Evolutionary conservation across 2,329 filamentous ascomycete genomes (phyloP), one percentile per base, ranked within the genome.

Genomic region (Curvularia sp.): DNA sequence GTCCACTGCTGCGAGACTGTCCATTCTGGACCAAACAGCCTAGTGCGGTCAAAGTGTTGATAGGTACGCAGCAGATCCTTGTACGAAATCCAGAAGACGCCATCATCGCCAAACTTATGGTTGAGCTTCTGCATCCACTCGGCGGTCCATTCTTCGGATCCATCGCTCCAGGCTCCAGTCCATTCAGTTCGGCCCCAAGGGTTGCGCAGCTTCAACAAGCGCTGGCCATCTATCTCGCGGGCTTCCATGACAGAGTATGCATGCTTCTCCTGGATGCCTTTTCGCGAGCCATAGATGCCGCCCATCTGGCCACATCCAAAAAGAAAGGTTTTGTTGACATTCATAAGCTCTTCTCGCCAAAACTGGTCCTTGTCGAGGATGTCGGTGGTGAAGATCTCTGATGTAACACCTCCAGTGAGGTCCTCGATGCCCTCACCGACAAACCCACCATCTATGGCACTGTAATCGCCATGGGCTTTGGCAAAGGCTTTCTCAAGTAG

Each of bases 111-210:
- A 65, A 93, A 93, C 41, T 84, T 86, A 72, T 93, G 90, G 45
- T 84, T 82, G 0, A 95, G 82, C 67, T 89, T 87, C 59, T 87
- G 78, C 77, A 94, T 87, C 85, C 89, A 92, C 65, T 93, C 88
- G 0, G 90, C 82, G 1, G 90, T 94, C 92, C 92, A 96, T 75
- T 94, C 88, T 68, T 91, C 90, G 6, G 89, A 92, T 0, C 92
- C 92, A 70, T 95, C 92, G 36, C 86, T 88, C 91, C 91, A 95
- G 1, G 90, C 82, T 1, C 92, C 92, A 28, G 86, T 89, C 91
- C 91, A 95, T 76, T 93, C 91, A 30, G 85, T 86, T 63, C 87
- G 87, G 1, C 91, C 92, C 91, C 91, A 95, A 0, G 92, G 92
- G 66, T 95, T 95, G 63, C 88, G 86, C 47, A 75, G 39, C 36